These are phyloP conservation scores for Coemansia sp. DNA, from an alignment of 192 early-diverging fungal genomes.

Conservation along the genomic window DNA sequence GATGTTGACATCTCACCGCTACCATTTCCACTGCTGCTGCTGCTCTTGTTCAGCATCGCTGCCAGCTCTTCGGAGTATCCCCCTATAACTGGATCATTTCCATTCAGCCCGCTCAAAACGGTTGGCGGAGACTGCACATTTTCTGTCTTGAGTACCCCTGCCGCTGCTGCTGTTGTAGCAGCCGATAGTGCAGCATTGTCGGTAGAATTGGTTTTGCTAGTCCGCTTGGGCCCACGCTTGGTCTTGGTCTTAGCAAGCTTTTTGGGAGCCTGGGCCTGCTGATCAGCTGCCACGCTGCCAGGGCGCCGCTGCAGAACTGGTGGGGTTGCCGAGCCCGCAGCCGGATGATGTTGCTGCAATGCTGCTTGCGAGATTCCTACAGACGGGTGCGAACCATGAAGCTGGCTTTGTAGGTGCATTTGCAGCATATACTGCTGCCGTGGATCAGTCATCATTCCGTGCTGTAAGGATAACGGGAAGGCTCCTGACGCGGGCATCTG, in stretches of 20 bases:
- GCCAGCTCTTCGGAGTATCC: too few relatives aligned
- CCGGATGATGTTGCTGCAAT: slow-evolving; percentile 11
- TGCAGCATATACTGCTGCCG: slow-evolving; percentile 21
- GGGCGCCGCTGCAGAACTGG: background rate
- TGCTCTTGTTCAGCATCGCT: too few relatives aligned
- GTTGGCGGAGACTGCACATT: too few relatives aligned
- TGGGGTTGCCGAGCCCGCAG: slow-evolving; percentile 1
- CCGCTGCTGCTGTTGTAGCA: too few relatives aligned
- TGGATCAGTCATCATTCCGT: slow-evolving; percentile 4
- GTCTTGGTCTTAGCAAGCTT: slow-evolving; percentile 33
- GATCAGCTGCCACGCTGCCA: background rate
- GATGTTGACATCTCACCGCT: too few relatives aligned
- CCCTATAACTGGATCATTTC: too few relatives aligned
- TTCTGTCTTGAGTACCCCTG: too few relatives aligned
- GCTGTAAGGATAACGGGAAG: background rate
- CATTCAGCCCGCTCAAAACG: too few relatives aligned
- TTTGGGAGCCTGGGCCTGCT: background rate
- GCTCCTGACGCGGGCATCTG: background rate
- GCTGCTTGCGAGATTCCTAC: slow-evolving; percentile 3
- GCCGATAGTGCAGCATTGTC: slow-evolving; percentile 3
- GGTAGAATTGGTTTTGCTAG: background rate
- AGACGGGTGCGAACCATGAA: slow-evolving; percentile 6
- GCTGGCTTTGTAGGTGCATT: slow-evolving; percentile 13
- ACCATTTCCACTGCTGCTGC: too few relatives aligned
- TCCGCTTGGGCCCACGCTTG: slow-evolving; percentile 27